Conservation (phyloP, 805 yeast species). For the Teunomyces kruisii region DNA sequence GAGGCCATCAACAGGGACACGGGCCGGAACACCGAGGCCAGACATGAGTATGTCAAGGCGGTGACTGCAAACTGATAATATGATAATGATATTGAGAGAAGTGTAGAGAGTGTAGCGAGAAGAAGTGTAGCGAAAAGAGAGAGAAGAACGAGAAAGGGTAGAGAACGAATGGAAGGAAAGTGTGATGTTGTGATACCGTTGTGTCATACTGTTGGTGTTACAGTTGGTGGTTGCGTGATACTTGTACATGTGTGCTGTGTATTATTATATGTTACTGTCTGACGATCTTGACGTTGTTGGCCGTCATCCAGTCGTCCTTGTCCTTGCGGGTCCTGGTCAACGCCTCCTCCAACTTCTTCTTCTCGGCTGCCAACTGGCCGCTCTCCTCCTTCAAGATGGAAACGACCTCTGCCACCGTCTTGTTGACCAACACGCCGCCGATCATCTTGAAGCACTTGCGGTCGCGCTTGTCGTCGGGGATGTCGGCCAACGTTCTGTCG, state of each 20-base stretch:
- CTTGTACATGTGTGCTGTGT: not conserved
- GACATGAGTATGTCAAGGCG: constrained; percentile 31
- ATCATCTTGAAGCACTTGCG: constrained; percentile 91
- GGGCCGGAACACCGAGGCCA: constrained; percentile 31
- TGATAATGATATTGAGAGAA: too few species aligned
- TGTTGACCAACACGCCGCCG: constrained; percentile 88
- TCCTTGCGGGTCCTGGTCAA: constrained; percentile 28
- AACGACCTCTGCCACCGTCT: constrained; percentile 73
- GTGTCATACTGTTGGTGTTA: too few species aligned
- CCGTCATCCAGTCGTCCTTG: constrained; percentile 41
- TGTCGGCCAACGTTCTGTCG: constrained; percentile 38
- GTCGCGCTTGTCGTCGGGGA: constrained; percentile 31
- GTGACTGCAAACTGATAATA: constrained; percentile 25
- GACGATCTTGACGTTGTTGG: constrained; percentile 42
- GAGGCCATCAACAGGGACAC: constrained; percentile 72
- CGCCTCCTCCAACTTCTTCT: constrained; percentile 24
- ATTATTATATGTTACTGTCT: constrained; percentile 18
- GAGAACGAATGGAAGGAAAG: not conserved
- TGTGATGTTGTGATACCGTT: too few species aligned
- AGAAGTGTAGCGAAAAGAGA: too few species aligned
- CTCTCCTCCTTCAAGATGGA: constrained; percentile 60
- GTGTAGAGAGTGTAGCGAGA: not conserved
- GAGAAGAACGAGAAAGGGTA: too few species aligned
- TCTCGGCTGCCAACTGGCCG: constrained; percentile 21
- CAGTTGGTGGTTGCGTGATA: too few species aligned